A percentile compares a stretch with the other conserved stretches of the same genome.
These are phyloP conservation scores for Hanseniaspora occidentalis DNA, from an alignment of 805 yeast genomes.

Conservation along the genomic window DNA sequence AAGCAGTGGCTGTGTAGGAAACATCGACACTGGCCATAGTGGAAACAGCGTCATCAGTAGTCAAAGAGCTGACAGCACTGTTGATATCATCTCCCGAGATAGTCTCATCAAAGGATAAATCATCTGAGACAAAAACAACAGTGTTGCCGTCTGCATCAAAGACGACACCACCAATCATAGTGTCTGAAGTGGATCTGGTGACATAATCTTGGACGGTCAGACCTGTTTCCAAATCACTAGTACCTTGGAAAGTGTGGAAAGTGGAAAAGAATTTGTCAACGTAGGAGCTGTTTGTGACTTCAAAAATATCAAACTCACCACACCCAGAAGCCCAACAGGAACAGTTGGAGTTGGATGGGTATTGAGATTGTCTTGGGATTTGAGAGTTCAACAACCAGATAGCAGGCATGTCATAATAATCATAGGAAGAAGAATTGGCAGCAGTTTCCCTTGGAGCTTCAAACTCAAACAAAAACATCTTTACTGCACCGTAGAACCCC, in stretches of 20 bases:
- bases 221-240: conserved; percentile 49
- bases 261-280: conserved; percentile 47
- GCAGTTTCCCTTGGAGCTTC: conserved; percentile 46
- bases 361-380: conserved; percentile 66
- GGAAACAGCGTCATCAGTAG: not conserved
- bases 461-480: conserved; percentile 64
- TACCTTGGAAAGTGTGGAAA: conserved; percentile 59
- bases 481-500: conserved; percentile 54
- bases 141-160: conserved; percentile 51
- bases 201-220: conserved; percentile 44
- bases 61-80: conserved; percentile 2
- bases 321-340: conserved; percentile 72
- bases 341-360: conserved; percentile 44
- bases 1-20: conserved; percentile 5
- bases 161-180: conserved; percentile 62
- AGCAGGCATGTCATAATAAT: conserved; percentile 52
- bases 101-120: conserved; percentile 35
- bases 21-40: conserved; percentile 1
- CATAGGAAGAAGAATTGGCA: conserved; percentile 23
- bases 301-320: conserved; percentile 71
- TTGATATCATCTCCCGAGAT: conserved; percentile 33
- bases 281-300: conserved; percentile 54
- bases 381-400: conserved; percentile 65
- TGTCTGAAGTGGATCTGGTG: conserved; percentile 34
- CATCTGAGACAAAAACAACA: conserved; percentile 46